Evolutionary conservation across 2,329 filamentous ascomycete species (phyloP).

Genomic region (Fusarium sp.): DNA sequence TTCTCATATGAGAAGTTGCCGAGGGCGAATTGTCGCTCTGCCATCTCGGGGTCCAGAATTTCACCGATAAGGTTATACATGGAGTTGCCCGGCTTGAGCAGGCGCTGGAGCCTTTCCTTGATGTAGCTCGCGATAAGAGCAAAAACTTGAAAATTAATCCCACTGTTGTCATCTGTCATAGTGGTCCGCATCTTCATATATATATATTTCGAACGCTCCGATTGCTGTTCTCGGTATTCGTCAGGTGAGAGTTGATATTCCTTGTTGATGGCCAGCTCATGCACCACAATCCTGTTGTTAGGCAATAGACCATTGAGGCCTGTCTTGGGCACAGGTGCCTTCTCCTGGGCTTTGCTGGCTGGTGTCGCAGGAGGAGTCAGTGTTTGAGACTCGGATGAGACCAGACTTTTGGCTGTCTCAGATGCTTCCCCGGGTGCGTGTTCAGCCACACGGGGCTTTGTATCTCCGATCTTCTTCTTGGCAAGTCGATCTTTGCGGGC

Average conservation of each 20-base stretch:
- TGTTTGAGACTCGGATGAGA: slow-evolving; percentile 58
- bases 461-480: slow-evolving; percentile 75
- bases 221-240: slow-evolving; percentile 68
- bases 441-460: slow-evolving; percentile 73
- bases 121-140: slow-evolving; percentile 77
- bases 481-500: slow-evolving; percentile 72
- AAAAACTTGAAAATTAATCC: slow-evolving; percentile 74
- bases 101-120: slow-evolving; percentile 75
- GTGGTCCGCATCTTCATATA: slow-evolving; percentile 69
- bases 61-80: slow-evolving; percentile 81
- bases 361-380: slow-evolving; percentile 66
- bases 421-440: slow-evolving; percentile 52
- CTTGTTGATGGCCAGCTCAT: slow-evolving; percentile 83
- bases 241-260: slow-evolving; percentile 77
- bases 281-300: slow-evolving; percentile 78
- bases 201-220: slow-evolving; percentile 59
- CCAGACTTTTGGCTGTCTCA: slow-evolving; percentile 51
- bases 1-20: slow-evolving; percentile 84
- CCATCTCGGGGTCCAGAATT: slow-evolving; percentile 77
- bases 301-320: slow-evolving; percentile 69
- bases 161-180: slow-evolving; percentile 72
- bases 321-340: slow-evolving; percentile 49
- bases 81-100: slow-evolving; percentile 76
- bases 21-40: slow-evolving; percentile 73
- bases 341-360: slow-evolving; percentile 52